These are phyloP conservation scores for Inonotus hispidus DNA, from an alignment of 1,284 basidiomycete species.

Conservation along the genomic window DNA sequence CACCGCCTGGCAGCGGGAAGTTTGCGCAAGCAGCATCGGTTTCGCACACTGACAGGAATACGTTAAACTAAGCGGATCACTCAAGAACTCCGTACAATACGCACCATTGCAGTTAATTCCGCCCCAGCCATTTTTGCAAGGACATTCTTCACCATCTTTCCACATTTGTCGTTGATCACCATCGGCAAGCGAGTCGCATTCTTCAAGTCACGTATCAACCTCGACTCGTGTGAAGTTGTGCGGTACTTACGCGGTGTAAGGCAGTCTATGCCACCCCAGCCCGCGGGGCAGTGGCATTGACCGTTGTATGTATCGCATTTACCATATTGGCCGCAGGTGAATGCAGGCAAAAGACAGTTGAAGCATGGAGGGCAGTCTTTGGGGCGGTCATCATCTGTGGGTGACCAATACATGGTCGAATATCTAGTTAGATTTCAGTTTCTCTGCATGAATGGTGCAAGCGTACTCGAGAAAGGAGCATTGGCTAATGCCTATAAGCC, in stretches of 20 bases:
- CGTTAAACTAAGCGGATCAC: background rate
- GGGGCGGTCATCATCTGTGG: slow-evolving; percentile 20
- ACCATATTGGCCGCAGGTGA: slow-evolving; percentile 82
- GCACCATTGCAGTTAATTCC: slow-evolving; percentile 96
- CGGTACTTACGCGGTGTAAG: slow-evolving; percentile 65
- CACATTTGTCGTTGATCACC: slow-evolving; percentile 81
- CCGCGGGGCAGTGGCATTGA: slow-evolving; percentile 85
- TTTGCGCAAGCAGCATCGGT: slow-evolving; percentile 71
- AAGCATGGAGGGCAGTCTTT: slow-evolving; percentile 72
- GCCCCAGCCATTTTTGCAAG: slow-evolving; percentile 91
- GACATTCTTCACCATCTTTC: slow-evolving; percentile 70
- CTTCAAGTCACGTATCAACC: slow-evolving; percentile 32
- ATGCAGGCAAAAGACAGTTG: slow-evolving; percentile 80
- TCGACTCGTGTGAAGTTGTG: background rate
- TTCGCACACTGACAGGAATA: slow-evolving; percentile 69
- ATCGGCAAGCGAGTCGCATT: slow-evolving; percentile 89
- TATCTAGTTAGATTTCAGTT: background rate
- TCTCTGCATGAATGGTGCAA: background rate
- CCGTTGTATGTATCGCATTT: slow-evolving; percentile 85
- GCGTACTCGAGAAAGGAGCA: slow-evolving; percentile 5
- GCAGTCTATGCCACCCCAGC: slow-evolving; percentile 90
- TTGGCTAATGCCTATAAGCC: slow-evolving; percentile 9
- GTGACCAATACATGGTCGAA: background rate
- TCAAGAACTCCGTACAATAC: slow-evolving; percentile 25
- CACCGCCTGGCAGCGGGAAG: slow-evolving; percentile 60